Percentiles rank a stretch among this genome's conserved stretches.
phyloP scores from a whole-genome alignment of 768 basidiomycete genomes.

The Coprinellus aureogranulatus region DNA sequence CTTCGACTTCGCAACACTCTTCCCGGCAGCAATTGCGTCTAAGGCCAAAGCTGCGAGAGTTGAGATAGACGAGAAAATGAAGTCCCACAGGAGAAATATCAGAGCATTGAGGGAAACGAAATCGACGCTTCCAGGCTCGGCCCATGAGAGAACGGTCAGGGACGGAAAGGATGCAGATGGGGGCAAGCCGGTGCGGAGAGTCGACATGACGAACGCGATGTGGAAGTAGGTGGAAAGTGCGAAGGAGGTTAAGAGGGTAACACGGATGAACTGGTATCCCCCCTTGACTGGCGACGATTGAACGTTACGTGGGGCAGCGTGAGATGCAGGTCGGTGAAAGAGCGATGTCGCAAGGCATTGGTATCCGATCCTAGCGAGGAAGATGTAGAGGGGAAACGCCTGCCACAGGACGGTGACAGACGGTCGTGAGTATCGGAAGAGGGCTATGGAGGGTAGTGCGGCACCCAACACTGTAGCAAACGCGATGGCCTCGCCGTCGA shows the following conservation, averaged over 20 bases:
- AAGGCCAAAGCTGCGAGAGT: neutral
- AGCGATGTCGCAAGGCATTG: neutral
- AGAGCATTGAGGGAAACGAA: neutral
- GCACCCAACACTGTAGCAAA: neutral
- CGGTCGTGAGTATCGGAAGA: neutral
- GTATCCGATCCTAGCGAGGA: neutral
- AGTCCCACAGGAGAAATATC: neutral
- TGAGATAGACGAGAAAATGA: neutral
- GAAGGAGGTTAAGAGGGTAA: neutral
- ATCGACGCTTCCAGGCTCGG: too few species aligned
- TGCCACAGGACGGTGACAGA: neutral
- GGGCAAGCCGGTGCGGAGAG: neutral
- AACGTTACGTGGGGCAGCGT: too few species aligned
- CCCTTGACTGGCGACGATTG: too few species aligned
- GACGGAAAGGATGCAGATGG: too few species aligned
- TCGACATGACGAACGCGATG: neutral
- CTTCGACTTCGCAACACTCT: neutral
- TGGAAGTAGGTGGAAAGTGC: neutral
- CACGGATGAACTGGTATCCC: neutral
- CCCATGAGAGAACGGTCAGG: too few species aligned
- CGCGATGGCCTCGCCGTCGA: neutral
- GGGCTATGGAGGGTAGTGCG: neutral
- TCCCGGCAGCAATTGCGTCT: neutral
- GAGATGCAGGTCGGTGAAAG: too few species aligned
- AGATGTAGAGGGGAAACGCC: neutral